Base-by-base conservation (phyloP, 768 basidiomycete species). In the Kwoniella dendrophila region DNA sequence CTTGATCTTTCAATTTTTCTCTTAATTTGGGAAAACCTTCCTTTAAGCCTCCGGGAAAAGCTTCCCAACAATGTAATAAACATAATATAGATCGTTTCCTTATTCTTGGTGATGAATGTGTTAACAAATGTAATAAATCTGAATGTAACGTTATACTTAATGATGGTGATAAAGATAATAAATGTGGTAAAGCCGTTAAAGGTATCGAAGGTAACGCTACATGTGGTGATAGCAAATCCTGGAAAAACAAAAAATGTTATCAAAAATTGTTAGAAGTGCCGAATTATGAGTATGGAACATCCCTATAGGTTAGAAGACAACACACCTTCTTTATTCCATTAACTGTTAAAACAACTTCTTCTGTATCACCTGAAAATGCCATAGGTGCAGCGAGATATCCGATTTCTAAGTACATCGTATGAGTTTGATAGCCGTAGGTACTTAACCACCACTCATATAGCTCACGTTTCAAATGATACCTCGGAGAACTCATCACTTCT, bases 341-440 rank as follows among this genome's bases (percentile, higher is more conserved):
- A 10, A 95, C 96, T 2, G 95, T 96, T 48, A 98, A 84, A 85
- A 99, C 96, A 22, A 98, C 86, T 24, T 98, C 95, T 70, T 98
- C 96, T 0, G 96, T 98, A 60, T 95, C 91, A 69, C 91, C 86
- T 44, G 87, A 84, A 78, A 98, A 99, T 0, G 93, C 94, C 69
- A 80, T 93, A 87, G 41, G 86, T 80, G 96, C 93, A 1, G 90
- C 96, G 24, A 99, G 88, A 79, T 99, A 98, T 12, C 96, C 96
- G 50, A 98, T 88, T 27, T 86, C 87, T 78, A 33, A 10, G n/a
- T 10, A 12, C 7, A 5, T 8, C 7, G 27, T 24, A 16, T 60
- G 3, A 53, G 29, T 12, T 20, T 20, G 44, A 36, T 22, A 22
- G 29, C 30, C 14, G 24, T 11, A 12, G 16, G 30, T 29, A 32